Conservation (phyloP, 2,329 filamentous ascomycete species). For the Colletotrichum tofieldiae region DNA sequence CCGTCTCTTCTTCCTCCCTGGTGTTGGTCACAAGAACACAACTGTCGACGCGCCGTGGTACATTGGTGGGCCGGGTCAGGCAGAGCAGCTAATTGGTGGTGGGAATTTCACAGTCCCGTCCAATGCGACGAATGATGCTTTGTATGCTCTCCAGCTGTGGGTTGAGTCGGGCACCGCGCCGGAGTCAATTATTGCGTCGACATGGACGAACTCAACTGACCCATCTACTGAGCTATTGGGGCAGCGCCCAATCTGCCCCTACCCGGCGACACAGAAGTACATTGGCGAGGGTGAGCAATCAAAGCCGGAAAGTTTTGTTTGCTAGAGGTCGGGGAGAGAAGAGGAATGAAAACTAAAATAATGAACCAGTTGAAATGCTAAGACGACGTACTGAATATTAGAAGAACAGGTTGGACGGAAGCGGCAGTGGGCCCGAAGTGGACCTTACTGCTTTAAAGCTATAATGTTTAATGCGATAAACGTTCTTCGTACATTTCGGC, state of each 20-base stretch:
- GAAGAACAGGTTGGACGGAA: not conserved
- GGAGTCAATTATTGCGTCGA: constrained; percentile 54
- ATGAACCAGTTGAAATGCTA: not conserved
- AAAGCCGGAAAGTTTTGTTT: constrained; percentile 21
- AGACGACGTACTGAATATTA: not conserved
- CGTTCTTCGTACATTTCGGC: accelerated
- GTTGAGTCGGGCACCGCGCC: constrained; percentile 53
- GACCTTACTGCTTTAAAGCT: not conserved
- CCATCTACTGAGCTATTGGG: constrained; percentile 56
- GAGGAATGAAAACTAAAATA: not conserved
- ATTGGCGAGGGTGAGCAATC: constrained; percentile 13
- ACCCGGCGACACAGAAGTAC: constrained; percentile 46
- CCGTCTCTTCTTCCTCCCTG: constrained; percentile 64
- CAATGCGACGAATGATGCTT: constrained; percentile 55
- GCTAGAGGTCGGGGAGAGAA: not conserved
- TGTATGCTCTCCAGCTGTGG: constrained; percentile 58
- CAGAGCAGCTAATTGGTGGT: constrained; percentile 43
- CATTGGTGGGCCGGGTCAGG: constrained; percentile 52
- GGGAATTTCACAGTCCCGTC: constrained; percentile 51
- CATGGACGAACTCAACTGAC: constrained; percentile 49
- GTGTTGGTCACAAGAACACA: constrained; percentile 61
- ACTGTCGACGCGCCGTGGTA: constrained; percentile 59
- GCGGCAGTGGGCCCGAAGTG: not conserved
- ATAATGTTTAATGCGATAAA: constrained; percentile 26
- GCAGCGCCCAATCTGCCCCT: constrained; percentile 63